phyloP scores from a whole-genome alignment of 1,284 basidiomycete species.

The Puccinia sorghi region DNA sequence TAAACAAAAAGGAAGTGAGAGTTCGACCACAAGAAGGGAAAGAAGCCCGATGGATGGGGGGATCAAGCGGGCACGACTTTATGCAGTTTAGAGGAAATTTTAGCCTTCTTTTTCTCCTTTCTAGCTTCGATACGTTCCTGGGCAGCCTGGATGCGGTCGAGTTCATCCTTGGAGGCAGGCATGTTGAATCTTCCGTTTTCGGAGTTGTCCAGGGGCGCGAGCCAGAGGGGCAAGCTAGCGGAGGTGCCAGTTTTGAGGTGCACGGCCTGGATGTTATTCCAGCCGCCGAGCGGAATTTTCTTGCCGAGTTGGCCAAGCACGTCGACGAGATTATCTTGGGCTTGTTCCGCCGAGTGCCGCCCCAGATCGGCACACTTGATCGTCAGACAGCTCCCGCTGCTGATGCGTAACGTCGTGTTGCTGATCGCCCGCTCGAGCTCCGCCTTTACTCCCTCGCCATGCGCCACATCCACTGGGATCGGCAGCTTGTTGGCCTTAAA shows the following conservation, averaged over 20 bases:
- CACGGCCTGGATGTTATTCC: conserved; percentile 87
- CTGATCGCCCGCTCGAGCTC: conserved; percentile 87
- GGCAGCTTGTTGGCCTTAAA: conserved; percentile 95
- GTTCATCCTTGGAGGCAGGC: not conserved
- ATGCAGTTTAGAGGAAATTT: not conserved
- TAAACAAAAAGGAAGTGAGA: not conserved
- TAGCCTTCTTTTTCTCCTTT: not conserved
- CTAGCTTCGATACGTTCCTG: not conserved
- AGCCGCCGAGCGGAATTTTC: conserved; percentile 71
- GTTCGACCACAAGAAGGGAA: not conserved
- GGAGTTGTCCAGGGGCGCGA: conserved; percentile 52
- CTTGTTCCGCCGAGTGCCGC: conserved; percentile 71
- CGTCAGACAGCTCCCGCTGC: conserved; percentile 74
- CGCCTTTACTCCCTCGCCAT: conserved; percentile 78
- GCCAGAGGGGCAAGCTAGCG: conserved; percentile 87
- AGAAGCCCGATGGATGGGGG: not conserved
- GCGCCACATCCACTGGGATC: conserved; percentile 78
- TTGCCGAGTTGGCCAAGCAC: conserved; percentile 75
- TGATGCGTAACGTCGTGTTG: conserved; percentile 90
- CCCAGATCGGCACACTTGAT: conserved; percentile 75
- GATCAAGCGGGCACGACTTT: not conserved
- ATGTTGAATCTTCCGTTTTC: conserved; percentile 13
- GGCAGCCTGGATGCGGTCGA: conserved; percentile 2
- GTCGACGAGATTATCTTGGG: conserved; percentile 74
- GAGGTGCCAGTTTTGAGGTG: conserved; percentile 87